A percentile compares a stretch with the other conserved stretches of the same genome.
Evolutionary conservation across 2,329 filamentous ascomycete genomes (phyloP).

Genomic region (Trichophyton equinum): DNA sequence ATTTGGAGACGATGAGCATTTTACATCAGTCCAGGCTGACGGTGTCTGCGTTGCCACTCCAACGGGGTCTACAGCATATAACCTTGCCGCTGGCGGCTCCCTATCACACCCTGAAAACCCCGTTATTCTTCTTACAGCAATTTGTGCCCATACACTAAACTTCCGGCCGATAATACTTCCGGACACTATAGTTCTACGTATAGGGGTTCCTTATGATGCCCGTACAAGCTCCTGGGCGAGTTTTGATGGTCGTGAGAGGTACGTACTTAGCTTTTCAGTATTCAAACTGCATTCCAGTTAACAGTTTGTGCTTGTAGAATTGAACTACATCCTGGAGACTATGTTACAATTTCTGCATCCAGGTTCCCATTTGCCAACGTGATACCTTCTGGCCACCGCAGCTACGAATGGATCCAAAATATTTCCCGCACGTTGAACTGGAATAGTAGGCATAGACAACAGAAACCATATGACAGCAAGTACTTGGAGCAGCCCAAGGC

Average conservation of each 20-base stretch:
- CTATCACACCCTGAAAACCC: conserved; percentile 91
- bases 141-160: conserved; percentile 80
- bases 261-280: conserved; percentile 11
- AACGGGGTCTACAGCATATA: conserved; percentile 91
- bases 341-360: conserved; percentile 41
- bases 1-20: conserved; percentile 72
- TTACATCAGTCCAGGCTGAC: conserved; percentile 89
- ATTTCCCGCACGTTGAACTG: conserved; percentile 40
- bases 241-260: conserved; percentile 84
- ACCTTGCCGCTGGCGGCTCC: conserved; percentile 77
- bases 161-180: conserved; percentile 92
- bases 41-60: conserved; percentile 90
- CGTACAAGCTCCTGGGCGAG: conserved; percentile 89
- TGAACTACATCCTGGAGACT: conserved; percentile 39
- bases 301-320: conserved; percentile 22
- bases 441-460: conserved; percentile 38
- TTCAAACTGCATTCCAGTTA: not conserved
- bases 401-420: conserved; percentile 40
- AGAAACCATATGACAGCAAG: conserved; percentile 15
- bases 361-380: conserved; percentile 42
- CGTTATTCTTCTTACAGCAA: conserved; percentile 79
- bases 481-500: not conserved
- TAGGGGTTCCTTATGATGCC: conserved; percentile 90
- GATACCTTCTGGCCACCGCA: conserved; percentile 31
- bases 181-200: conserved; percentile 83